Base-by-base conservation (phyloP, 73 alveolate species). In the Symbiodinium natans region DNA sequence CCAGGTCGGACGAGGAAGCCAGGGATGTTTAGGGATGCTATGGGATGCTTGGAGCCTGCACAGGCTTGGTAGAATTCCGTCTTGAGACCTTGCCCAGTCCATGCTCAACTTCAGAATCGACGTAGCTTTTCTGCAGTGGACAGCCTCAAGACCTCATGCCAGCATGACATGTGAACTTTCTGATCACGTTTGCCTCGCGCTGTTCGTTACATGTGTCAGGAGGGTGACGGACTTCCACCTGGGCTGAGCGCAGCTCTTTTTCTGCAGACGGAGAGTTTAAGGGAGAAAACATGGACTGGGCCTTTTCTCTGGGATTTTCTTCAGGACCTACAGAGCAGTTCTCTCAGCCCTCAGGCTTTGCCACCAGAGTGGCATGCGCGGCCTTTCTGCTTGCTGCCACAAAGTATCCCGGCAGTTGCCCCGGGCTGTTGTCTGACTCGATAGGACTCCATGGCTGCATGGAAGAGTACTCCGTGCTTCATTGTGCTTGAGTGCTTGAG, bases 371-470 rank as follows among this genome's bases (percentile, higher is more conserved):
- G 97, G 97, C 97, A 90, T 3, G 97, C 86, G 36, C 39, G 88
- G 27, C 77, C 97, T 34, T 90, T 90, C 52, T 90, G 97, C 39
- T 74, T 68, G 27, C 97, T 90, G 39, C 97, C 97, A 42, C 97
- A 90, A 41, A 41, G 46, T 82, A 73, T 90, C 39, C 97, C 75
- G 29, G 97, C 68, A 31, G n/a, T 13, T n/a, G 17, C 29, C 80
- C 36, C 80, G 4, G 59, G 59, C 6, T 13, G n/a, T 46, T 8
- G 77, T 59, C 33, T 13, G 33, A 19, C 15, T 21, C 77, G 27
- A 59, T 13, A 6, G 15, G 33, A 46, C 13, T 46, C 6, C 6
- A 46, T 46, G 6, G 13, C 59, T 46, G 21, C 59, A 46, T 46
- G 13, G 21, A 46, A 46, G 6, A 46, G 6, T 46, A 46, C 59